These are phyloP conservation scores for Piloderma croceum DNA, from an alignment of 768 basidiomycete species.

Conservation along the genomic window DNA sequence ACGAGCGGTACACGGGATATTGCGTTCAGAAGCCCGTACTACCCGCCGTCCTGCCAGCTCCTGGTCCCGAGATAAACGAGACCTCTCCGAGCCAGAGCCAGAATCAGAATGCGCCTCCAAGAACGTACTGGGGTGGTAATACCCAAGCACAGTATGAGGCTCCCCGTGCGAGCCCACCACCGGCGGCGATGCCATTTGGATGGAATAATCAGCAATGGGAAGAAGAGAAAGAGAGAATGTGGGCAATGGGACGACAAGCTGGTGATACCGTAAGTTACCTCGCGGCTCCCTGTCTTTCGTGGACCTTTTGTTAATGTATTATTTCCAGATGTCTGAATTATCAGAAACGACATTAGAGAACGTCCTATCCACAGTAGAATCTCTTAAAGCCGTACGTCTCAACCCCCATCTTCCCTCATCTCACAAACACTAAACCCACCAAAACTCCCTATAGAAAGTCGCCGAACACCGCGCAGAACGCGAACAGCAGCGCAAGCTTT, in stretches of 20 bases:
- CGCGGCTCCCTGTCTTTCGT: background rate
- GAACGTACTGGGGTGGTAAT: too few relatives aligned
- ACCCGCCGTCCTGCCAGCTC: background rate
- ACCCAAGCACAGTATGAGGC: too few relatives aligned
- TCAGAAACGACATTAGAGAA: constrained; percentile 66
- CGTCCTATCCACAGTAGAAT: constrained; percentile 50
- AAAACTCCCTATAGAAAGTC: constrained; percentile 15
- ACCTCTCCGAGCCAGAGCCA: background rate
- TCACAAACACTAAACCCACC: background rate
- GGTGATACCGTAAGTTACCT: constrained; percentile 43
- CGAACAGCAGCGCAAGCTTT: constrained; percentile 22
- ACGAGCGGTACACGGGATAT: background rate
- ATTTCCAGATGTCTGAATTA: constrained; percentile 50
- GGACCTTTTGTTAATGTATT: background rate
- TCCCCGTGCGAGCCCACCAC: background rate
- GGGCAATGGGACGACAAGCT: constrained; percentile 42
- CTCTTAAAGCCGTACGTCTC: constrained; percentile 51
- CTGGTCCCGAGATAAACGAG: background rate
- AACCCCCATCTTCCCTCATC: background rate
- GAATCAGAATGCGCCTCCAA: too few relatives aligned
- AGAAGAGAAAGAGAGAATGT: constrained; percentile 42
- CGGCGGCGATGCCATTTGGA: background rate
- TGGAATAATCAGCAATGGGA: constrained; percentile 35
- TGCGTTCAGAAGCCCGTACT: background rate
- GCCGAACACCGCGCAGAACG: constrained; percentile 35